A percentile compares a stretch with the other conserved stretches of the same genome.
phyloP scores from a whole-genome alignment of 495 filamentous ascomycete genomes.

The Penicillium herquei region DNA sequence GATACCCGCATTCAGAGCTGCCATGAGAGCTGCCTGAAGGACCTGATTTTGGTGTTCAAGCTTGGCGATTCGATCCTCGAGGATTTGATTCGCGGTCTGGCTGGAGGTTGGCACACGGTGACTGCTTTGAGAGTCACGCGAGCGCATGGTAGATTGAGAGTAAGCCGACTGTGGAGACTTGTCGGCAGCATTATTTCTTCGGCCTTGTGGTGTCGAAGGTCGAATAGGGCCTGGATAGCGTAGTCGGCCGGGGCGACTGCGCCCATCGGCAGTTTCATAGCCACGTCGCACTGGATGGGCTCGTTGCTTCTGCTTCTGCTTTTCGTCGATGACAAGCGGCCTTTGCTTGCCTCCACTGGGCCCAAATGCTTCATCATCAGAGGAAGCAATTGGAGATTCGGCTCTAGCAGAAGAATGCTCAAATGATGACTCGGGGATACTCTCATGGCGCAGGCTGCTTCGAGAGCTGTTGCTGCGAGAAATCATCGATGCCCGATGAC shows the following conservation, averaged over 20 bases:
- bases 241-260: constrained; percentile 6
- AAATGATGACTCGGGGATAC: constrained; percentile 17
- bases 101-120: constrained; percentile 11
- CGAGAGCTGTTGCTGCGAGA: constrained; percentile 31
- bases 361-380: constrained; percentile 41
- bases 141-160: constrained; percentile 23
- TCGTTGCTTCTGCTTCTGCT: constrained; percentile 6
- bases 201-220: constrained; percentile 29
- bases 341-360: constrained; percentile 4
- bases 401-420: constrained; percentile 12
- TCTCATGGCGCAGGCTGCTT: constrained; percentile 27
- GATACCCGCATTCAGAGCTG: constrained; percentile 36
- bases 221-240: constrained; percentile 10
- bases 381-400: constrained; percentile 41
- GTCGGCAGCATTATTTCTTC: constrained; percentile 19
- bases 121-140: constrained; percentile 22
- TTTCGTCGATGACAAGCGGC: constrained; percentile 12
- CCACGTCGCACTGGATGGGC: constrained; percentile 11
- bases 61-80: constrained; percentile 41
- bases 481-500: constrained; percentile 17
- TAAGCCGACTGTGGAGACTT: constrained; percentile 25
- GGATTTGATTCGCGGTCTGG: constrained; percentile 11
- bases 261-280: constrained; percentile 13
- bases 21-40: constrained; percentile 45
- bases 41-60: constrained; percentile 46